Percentiles rank a stretch among this genome's conserved stretches.
phyloP scores from a whole-genome alignment of 2,329 filamentous ascomycete genomes.

The Cladobotryum protrusum region DNA sequence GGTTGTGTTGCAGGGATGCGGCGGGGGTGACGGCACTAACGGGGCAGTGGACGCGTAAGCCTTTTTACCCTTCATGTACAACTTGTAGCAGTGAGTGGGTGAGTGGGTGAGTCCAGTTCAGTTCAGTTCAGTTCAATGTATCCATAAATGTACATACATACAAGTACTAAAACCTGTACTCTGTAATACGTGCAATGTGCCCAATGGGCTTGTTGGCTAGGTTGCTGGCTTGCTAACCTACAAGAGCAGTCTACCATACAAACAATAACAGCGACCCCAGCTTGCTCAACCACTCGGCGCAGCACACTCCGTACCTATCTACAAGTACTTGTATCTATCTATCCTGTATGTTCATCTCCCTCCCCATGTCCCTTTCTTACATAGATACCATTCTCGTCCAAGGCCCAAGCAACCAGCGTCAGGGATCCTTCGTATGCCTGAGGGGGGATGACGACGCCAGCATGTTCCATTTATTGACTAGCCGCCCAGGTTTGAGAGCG shows the following conservation, averaged over 20 bases:
- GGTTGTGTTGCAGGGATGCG: conserved; percentile 13
- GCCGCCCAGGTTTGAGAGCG: background rate
- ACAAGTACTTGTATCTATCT: no score
- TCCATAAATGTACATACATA: background rate
- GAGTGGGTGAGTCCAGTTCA: no score
- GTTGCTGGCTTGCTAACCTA: background rate
- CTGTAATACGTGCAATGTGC: no score
- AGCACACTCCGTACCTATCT: no score
- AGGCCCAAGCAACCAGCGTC: background rate
- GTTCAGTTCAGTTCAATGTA: background rate
- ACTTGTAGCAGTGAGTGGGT: no score
- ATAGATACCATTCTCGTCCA: background rate
- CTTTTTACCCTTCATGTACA: conserved; percentile 13
- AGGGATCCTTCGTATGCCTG: conserved; percentile 8
- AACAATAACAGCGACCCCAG: no score
- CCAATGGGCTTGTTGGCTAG: no score
- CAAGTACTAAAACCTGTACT: background rate
- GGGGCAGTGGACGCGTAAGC: conserved; percentile 26
- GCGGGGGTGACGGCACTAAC: conserved; percentile 10
- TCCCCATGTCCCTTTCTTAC: no score
- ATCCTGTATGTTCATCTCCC: no score
- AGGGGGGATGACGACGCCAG: conserved; percentile 27
- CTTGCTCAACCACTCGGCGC: no score
- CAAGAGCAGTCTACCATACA: background rate
- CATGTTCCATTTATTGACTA: background rate